phyloP scores from a whole-genome alignment of 2,329 filamentous ascomycete genomes.

The Aspergillus melleus region DNA sequence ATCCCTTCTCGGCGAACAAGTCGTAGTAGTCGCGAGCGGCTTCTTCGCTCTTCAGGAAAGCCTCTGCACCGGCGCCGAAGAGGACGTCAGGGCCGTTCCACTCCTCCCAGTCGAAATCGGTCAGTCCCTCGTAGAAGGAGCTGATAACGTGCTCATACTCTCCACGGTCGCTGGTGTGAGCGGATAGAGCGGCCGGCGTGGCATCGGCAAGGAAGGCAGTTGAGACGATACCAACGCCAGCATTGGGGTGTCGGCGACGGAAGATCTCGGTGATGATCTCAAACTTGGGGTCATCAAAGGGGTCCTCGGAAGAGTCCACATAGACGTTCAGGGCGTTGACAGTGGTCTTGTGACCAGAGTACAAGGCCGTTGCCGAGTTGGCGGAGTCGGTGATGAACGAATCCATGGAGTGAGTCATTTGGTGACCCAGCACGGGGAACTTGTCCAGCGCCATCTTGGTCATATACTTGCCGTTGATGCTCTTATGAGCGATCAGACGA shows the following conservation, averaged over 20 bases:
- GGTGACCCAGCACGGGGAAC: constrained; percentile 82
- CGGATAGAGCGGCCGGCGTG: constrained; percentile 72
- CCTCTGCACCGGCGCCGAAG: constrained; percentile 79
- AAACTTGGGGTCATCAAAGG: constrained; percentile 82
- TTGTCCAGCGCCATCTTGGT: constrained; percentile 73
- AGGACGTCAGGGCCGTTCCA: constrained; percentile 75
- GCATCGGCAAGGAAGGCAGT: constrained; percentile 77
- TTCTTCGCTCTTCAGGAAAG: constrained; percentile 69
- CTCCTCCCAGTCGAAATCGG: constrained; percentile 79
- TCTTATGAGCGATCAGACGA: constrained; percentile 77
- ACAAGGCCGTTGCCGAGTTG: constrained; percentile 79
- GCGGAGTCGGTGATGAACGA: constrained; percentile 84
- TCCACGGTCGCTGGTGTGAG: constrained; percentile 70
- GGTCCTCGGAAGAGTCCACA: constrained; percentile 69
- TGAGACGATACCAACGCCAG: constrained; percentile 65
- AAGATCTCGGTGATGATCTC: constrained; percentile 76
- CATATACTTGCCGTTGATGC: constrained; percentile 81
- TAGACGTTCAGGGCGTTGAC: constrained; percentile 83
- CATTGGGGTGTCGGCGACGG: constrained; percentile 62
- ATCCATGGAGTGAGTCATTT: constrained; percentile 86
- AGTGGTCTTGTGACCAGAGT: constrained; percentile 79
- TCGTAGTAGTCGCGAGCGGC: constrained; percentile 60
- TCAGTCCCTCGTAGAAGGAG: constrained; percentile 71
- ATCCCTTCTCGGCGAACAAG: constrained; percentile 70
- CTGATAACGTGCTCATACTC: constrained; percentile 73